phyloP scores from a whole-genome alignment of 1,284 basidiomycete genomes.

The Fistulina hepatica region DNA sequence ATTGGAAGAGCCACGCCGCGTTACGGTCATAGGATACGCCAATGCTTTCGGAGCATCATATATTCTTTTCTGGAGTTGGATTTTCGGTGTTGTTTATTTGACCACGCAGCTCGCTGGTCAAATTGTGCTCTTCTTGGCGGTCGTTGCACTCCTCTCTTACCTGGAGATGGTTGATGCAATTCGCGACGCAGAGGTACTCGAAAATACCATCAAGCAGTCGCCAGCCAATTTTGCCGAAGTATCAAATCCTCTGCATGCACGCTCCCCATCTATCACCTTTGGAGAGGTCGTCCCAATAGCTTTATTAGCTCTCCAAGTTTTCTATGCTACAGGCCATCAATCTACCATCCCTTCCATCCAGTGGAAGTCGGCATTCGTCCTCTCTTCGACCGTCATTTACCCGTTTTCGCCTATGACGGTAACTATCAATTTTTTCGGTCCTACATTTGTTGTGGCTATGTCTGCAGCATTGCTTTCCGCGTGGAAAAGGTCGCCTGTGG shows the following conservation, averaged over 20 bases:
- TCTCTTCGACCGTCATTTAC: conserved; percentile 60
- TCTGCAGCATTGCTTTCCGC: conserved; percentile 65
- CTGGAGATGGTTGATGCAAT: conserved; percentile 74
- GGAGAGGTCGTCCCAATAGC: conserved; percentile 63
- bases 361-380: conserved; percentile 88
- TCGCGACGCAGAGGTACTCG: conserved; percentile 56
- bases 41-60: conserved; percentile 88
- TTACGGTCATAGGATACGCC: conserved; percentile 77
- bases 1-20: conserved; percentile 21
- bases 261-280: conserved; percentile 40
- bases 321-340: conserved; percentile 91
- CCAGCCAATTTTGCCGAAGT: conserved; percentile 36
- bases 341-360: conserved; percentile 84
- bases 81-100: conserved; percentile 56
- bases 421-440: conserved; percentile 71
- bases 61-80: conserved; percentile 66
- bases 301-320: conserved; percentile 65
- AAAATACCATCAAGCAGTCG: too few relatives aligned
- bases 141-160: conserved; percentile 58
- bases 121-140: conserved; percentile 52
- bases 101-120: conserved; percentile 78
- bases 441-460: conserved; percentile 54
- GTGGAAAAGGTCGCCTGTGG: conserved; percentile 78
- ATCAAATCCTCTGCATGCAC: conserved; percentile 22
- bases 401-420: conserved; percentile 75